Conservation (phyloP, 352 stramenopile species). For the Globisporangium apiculatum region DNA sequence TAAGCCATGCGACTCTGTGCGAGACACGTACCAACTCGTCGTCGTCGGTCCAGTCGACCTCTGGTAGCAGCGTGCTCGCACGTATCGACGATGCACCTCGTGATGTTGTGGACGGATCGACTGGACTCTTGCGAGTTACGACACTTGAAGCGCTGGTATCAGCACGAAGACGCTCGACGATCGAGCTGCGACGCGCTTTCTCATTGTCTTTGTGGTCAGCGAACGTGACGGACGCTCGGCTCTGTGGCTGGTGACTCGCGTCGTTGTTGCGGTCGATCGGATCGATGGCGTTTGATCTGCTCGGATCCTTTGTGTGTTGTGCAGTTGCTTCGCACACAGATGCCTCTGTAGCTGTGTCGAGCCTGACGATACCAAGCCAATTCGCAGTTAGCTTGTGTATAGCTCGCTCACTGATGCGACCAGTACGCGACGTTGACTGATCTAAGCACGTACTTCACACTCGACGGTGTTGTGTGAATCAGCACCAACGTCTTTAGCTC, state of each 20-base stretch:
- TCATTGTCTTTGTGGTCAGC: background rate
- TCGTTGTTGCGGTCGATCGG: background rate
- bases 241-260: background rate
- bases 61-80: conserved; percentile 15
- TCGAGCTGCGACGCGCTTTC: too few relatives aligned
- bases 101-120: background rate
- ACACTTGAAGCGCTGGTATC: too few relatives aligned
- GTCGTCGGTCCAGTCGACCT: conserved; percentile 50
- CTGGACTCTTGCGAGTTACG: too few relatives aligned
- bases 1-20: too few relatives aligned
- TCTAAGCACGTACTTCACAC: background rate
- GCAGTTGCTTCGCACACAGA: too few relatives aligned
- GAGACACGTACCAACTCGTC: conserved; percentile 32
- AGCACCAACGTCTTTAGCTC: conserved; percentile 16
- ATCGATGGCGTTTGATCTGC: background rate
- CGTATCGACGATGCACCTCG: background rate
- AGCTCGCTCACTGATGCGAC: too few relatives aligned
- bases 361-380: too few relatives aligned
- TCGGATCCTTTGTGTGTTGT: background rate
- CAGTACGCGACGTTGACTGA: too few relatives aligned
- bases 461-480: conserved; percentile 4
- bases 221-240: background rate
- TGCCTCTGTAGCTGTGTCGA: too few relatives aligned
- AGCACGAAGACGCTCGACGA: too few relatives aligned
- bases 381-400: too few relatives aligned